phyloP scores from a whole-genome alignment of 345 rosid genomes.

The Litchi chinensis region DNA sequence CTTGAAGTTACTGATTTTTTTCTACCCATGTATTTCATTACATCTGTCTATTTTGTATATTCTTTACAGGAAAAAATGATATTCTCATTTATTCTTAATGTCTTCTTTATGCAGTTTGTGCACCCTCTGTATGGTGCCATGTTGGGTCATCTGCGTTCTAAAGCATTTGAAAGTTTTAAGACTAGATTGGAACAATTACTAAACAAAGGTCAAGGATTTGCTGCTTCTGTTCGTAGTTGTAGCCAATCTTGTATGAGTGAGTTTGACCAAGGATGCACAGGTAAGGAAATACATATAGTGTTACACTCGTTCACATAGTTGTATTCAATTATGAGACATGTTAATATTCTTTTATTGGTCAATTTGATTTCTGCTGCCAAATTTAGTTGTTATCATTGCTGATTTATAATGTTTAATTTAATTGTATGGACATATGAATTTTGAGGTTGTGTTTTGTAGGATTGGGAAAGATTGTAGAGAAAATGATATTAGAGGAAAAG shows the following conservation, averaged over 20 bases:
- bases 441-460: not conserved
- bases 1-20: not conserved
- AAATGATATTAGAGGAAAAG: not conserved
- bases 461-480: not conserved
- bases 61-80: not conserved
- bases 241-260: constrained; percentile 49
- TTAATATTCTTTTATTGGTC: not conserved
- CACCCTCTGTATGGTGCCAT: constrained; percentile 52
- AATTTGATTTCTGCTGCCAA: not conserved
- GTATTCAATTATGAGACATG: not conserved
- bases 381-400: not conserved
- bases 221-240: constrained; percentile 56
- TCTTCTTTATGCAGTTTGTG: constrained; percentile 47
- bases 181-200: constrained; percentile 49
- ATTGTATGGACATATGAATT: not conserved
- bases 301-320: not conserved
- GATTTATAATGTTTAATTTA: not conserved
- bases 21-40: not conserved
- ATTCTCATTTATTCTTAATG: not conserved
- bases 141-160: constrained; percentile 61
- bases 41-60: constrained; percentile 1
- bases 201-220: constrained; percentile 60
- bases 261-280: constrained; percentile 70
- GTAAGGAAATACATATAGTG: constrained; percentile 27
- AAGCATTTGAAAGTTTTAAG: constrained; percentile 56